phyloP scores from a whole-genome alignment of 768 basidiomycete species.

The Boletus coccyginus region DNA sequence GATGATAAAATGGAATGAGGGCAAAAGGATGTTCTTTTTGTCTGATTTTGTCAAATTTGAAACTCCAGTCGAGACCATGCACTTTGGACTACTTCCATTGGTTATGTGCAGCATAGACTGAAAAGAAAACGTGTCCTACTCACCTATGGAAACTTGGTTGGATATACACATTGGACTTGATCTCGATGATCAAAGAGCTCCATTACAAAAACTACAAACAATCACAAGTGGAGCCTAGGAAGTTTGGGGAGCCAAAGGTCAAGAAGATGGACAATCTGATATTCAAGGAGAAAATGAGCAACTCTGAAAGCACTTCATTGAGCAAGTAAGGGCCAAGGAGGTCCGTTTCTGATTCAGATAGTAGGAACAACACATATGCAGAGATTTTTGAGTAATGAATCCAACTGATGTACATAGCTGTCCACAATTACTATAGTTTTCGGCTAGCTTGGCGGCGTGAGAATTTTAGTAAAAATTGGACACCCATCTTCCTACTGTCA shows the following conservation, averaged over 20 bases:
- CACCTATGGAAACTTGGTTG: conserved; percentile 91
- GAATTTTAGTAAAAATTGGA: no score
- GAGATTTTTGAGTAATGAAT: background rate
- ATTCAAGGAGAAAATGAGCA: conserved; percentile 99
- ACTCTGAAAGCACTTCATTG: conserved; percentile 95
- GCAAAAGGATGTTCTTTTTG: conserved; percentile 25
- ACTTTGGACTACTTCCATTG: conserved; percentile 85
- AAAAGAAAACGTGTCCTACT: conserved; percentile 80
- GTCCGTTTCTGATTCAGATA: conserved; percentile 96
- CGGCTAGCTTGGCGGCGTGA: no score
- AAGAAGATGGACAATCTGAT: conserved; percentile 99
- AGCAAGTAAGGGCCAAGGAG: conserved; percentile 99
- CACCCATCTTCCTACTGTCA: no score
- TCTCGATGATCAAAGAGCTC: conserved; percentile 90
- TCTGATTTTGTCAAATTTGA: conserved; percentile 42
- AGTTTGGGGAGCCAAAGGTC: conserved; percentile 97
- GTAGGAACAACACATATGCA: conserved; percentile 95
- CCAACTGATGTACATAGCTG: conserved; percentile 15
- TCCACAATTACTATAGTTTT: no score
- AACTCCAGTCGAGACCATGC: conserved; percentile 61
- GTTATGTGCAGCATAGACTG: conserved; percentile 72
- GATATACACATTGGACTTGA: conserved; percentile 98
- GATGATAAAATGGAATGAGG: conserved; percentile 20
- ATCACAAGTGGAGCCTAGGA: conserved; percentile 99
- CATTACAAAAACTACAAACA: conserved; percentile 99